Conservation (phyloP, 257 asterid genomes). For the Rubia yunnanensis region DNA sequence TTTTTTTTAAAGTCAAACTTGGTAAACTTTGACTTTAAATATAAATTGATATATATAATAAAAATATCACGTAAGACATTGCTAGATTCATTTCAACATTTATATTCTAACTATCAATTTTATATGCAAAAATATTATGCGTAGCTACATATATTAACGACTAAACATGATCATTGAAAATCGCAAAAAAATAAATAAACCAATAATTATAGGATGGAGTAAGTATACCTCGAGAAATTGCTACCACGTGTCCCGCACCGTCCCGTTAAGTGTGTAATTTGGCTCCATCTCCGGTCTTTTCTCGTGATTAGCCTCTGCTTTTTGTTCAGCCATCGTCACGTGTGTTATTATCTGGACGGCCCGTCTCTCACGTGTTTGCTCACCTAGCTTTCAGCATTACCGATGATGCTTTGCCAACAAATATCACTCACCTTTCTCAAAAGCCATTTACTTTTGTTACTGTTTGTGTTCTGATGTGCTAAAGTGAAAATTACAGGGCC, state of each 20-base stretch:
- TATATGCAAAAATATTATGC: no score
- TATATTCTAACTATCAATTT: no score
- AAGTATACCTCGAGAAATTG: slow-evolving; percentile 10
- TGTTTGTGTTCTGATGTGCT: background rate
- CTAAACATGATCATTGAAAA: no score
- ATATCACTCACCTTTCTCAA: background rate
- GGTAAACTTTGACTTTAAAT: no score
- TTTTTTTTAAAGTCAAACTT: no score
- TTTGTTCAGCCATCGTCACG: slow-evolving; percentile 25
- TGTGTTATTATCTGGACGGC: slow-evolving; percentile 17
- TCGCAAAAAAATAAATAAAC: no score
- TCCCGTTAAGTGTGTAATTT: background rate
- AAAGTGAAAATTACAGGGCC: background rate
- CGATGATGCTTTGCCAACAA: background rate
- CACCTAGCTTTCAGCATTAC: background rate
- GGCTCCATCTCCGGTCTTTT: background rate
- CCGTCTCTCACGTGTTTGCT: slow-evolving; percentile 21
- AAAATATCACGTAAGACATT: no score
- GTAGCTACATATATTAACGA: no score
- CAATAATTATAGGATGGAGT: no score
- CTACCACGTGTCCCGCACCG: background rate
- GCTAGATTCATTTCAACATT: no score
- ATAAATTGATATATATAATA: no score
- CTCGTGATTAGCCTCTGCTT: background rate
- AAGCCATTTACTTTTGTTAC: background rate